Percentiles rank a stretch among this genome's conserved stretches.
These are phyloP conservation scores for Colletotrichum spinosum DNA, from an alignment of 2,329 filamentous ascomycete species.

Conservation along the genomic window DNA sequence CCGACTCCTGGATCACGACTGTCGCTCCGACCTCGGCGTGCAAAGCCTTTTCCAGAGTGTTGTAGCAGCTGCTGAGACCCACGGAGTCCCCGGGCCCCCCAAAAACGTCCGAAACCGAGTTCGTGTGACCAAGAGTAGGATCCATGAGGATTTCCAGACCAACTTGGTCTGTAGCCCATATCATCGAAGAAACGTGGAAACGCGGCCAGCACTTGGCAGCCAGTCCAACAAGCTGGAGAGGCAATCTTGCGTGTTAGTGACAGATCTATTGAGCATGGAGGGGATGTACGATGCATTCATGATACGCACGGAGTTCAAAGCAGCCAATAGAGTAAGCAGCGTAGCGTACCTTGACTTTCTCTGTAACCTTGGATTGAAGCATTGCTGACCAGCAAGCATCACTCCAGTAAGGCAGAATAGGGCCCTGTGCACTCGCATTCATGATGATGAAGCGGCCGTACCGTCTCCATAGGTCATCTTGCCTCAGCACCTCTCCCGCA, in stretches of 20 bases:
- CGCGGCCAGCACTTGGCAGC: conserved; percentile 48
- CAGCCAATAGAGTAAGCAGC: neutral
- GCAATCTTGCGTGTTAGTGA: too few relatives aligned
- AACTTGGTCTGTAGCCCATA: conserved; percentile 51
- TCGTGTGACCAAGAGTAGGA: conserved; percentile 35
- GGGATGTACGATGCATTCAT: too few relatives aligned
- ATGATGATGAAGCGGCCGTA: conserved; percentile 51
- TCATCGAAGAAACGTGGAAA: conserved; percentile 51
- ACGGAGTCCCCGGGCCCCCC: conserved; percentile 42
- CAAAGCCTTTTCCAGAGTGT: conserved; percentile 42
- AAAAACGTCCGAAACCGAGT: conserved; percentile 38
- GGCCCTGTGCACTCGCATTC: conserved; percentile 49
- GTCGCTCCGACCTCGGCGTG: conserved; percentile 48
- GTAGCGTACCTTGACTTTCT: conserved; percentile 43
- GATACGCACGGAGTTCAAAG: neutral
- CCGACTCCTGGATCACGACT: conserved; percentile 41
- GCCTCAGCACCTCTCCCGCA: conserved; percentile 47
- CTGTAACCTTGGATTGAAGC: conserved; percentile 46
- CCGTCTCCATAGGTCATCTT: conserved; percentile 45
- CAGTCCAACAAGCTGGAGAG: conserved; percentile 50
- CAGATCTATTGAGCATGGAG: too few relatives aligned
- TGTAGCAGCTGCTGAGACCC: conserved; percentile 46
- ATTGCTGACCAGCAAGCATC: conserved; percentile 50
- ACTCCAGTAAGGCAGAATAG: conserved; percentile 50
- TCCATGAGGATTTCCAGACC: conserved; percentile 51